Conservation (phyloP, 106 monocot species). For the Triglochin maritima region DNA sequence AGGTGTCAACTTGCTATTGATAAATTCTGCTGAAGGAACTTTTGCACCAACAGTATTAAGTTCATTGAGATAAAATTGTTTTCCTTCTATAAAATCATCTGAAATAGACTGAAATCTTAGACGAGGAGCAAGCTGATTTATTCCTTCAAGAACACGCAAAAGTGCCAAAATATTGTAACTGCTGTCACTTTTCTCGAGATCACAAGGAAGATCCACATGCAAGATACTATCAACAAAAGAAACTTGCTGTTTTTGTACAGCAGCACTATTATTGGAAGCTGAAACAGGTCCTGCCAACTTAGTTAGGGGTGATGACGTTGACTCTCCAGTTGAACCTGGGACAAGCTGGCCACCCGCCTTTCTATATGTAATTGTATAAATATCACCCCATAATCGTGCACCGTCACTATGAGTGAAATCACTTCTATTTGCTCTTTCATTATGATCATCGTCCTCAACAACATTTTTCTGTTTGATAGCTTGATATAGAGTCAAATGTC, state of each 20-base stretch:
- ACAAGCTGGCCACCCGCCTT: conserved; percentile 64
- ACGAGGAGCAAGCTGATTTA: conserved; percentile 91
- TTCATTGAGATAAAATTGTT: conserved; percentile 34
- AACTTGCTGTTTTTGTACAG: conserved; percentile 33
- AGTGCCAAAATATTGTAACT: conserved; percentile 88
- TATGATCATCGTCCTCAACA: conserved; percentile 66
- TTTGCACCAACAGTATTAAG: conserved; percentile 38
- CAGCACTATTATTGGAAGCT: conserved; percentile 34
- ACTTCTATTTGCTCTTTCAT: conserved; percentile 36
- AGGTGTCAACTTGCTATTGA: conserved; percentile 85
- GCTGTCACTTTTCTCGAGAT: conserved; percentile 74
- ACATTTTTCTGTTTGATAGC: conserved; percentile 84
- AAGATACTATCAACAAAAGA: conserved; percentile 94
- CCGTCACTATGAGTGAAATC: conserved; percentile 58
- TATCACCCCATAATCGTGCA: conserved; percentile 69
- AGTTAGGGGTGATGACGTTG: conserved; percentile 14
- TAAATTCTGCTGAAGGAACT: conserved; percentile 64
- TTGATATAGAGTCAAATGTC: conserved; percentile 88
- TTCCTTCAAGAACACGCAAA: conserved; percentile 67
- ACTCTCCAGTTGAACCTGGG: conserved; percentile 33
- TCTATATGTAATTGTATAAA: conserved; percentile 91
- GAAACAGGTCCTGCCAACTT: conserved; percentile 40
- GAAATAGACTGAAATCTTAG: conserved; percentile 54
- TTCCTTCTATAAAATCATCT: conserved; percentile 85
- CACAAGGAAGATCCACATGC: conserved; percentile 89